These are phyloP conservation scores for Onygenales sp. DNA, from an alignment of 2,329 filamentous ascomycete genomes.

Conservation along the genomic window DNA sequence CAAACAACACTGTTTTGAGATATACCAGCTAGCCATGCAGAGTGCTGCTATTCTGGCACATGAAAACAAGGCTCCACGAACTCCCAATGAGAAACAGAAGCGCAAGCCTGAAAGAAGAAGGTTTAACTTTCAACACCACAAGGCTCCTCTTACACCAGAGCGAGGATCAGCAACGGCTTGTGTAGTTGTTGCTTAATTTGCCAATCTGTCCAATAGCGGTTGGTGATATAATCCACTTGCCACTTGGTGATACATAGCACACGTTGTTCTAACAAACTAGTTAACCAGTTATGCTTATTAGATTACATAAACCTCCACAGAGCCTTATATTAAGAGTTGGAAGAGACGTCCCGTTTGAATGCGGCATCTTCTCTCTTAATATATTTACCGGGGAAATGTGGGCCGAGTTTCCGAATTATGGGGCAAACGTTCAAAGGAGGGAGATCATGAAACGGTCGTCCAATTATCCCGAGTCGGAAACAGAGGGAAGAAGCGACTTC, in stretches of 20 bases:
- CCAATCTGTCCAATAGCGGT: no score
- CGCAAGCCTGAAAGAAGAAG: not conserved
- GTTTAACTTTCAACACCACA: no score
- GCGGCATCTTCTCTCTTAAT: not conserved
- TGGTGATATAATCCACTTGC: no score
- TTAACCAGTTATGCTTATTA: no score
- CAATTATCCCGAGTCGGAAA: not conserved
- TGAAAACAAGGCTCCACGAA: not conserved
- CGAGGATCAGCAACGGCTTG: no score
- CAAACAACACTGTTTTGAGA: not conserved
- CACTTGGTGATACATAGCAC: no score
- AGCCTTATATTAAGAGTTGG: no score
- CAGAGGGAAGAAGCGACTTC: not conserved
- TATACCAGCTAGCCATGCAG: not conserved
- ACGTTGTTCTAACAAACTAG: no score
- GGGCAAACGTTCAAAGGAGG: not conserved
- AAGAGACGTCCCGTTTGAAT: no score
- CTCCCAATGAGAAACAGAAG: not conserved
- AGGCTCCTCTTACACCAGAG: no score
- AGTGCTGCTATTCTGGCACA: not conserved
- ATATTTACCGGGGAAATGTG: not conserved
- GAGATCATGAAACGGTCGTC: not conserved
- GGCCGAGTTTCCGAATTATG: not conserved
- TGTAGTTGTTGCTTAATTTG: no score
- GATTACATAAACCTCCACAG: no score